Conservation (phyloP, 2,329 filamentous ascomycete species). For the Talaromyces islandicus region DNA sequence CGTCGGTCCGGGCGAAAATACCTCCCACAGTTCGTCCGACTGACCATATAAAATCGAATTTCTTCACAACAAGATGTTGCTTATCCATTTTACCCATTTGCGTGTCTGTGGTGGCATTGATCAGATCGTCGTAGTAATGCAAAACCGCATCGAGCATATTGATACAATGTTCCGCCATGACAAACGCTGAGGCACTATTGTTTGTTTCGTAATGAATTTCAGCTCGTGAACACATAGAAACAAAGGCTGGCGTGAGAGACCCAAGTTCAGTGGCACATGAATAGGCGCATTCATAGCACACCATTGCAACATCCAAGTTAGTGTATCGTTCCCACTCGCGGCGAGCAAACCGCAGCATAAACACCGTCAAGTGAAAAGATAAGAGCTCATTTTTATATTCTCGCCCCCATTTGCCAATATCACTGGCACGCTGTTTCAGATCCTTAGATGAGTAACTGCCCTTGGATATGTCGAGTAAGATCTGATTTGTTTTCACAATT, state of each 20-base stretch:
- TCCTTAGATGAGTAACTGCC: constrained; percentile 4
- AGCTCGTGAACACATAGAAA: constrained; percentile 13
- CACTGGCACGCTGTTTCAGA: constrained; percentile 9
- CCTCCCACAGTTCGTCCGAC: background rate
- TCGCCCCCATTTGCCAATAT: constrained; percentile 16
- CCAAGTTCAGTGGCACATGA: constrained; percentile 12
- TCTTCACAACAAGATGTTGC: constrained; percentile 7
- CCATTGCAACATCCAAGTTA: constrained; percentile 15
- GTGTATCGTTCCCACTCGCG: constrained; percentile 17
- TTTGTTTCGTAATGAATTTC: constrained; percentile 14
- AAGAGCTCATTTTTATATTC: constrained; percentile 14
- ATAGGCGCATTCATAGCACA: constrained; percentile 17
- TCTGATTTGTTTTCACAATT: constrained; percentile 16
- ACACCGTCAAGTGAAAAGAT: constrained; percentile 13
- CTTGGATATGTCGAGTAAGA: constrained; percentile 16
- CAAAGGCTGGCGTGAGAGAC: constrained; percentile 14
- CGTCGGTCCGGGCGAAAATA: background rate
- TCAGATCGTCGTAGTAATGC: constrained; percentile 7
- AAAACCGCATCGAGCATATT: constrained; percentile 14
- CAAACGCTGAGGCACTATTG: constrained; percentile 9
- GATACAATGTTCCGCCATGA: constrained; percentile 14
- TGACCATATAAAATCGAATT: constrained; percentile 11
- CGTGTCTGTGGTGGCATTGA: constrained; percentile 6
- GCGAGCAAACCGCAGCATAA: constrained; percentile 15
- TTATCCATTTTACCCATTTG: constrained; percentile 10